A percentile compares a stretch with the other conserved stretches of the same genome.
These are phyloP conservation scores for Elongisporangium prolatum DNA, from an alignment of 352 stramenopile genomes.

Conservation along the genomic window DNA sequence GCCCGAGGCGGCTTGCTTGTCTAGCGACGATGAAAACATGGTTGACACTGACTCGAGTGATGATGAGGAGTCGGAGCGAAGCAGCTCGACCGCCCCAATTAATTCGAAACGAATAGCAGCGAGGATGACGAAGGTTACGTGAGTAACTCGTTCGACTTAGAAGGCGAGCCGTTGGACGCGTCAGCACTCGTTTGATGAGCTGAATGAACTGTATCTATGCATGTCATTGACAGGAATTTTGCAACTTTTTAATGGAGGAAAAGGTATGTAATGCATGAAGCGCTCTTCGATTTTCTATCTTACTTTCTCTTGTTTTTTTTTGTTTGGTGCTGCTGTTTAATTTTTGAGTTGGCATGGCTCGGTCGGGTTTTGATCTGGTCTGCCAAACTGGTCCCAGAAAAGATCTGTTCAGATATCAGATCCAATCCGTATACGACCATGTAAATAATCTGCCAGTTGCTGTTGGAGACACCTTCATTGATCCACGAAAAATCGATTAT, in stretches of 20 bases:
- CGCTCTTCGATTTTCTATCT: no score
- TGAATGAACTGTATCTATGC: background rate
- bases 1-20: background rate
- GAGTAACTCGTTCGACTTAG: background rate
- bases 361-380: background rate
- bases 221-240: background rate
- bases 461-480: no score
- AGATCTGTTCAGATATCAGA: background rate
- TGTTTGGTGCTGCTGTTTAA: background rate
- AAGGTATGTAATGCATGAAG: background rate
- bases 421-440: background rate
- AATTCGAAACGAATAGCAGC: background rate
- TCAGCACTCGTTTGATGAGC: background rate
- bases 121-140: background rate
- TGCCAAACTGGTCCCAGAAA: background rate
- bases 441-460: constrained; percentile 9
- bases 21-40: background rate
- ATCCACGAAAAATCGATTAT: no score
- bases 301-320: background rate
- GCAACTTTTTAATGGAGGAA: background rate
- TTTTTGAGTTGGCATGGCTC: background rate
- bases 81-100: background rate
- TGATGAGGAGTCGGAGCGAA: background rate
- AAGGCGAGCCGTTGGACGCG: background rate
- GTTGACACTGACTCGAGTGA: background rate